Evolutionary conservation across 169 alveolate species (phyloP), one percentile per base, ranked within the genome.

Genomic region (Plasmodium vinckei): DNA sequence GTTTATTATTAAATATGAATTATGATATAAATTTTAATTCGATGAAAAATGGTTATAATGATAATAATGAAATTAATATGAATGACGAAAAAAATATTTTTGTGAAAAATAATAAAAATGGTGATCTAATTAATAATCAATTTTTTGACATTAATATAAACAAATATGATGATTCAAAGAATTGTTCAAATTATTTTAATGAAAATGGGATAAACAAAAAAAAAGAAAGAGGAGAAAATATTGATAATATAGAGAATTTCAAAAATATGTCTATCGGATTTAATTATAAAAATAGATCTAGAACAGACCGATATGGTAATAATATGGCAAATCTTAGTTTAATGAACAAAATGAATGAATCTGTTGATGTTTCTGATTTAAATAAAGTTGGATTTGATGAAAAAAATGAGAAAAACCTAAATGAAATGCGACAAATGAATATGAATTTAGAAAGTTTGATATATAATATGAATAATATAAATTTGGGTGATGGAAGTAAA

Each of bases 11-110:
- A 9, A 68, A 9, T 17, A 10, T 65, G 72, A 23, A 46, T 7
- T n/a, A 21, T 9, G 13, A 9, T 2, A 9, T 12, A 9, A 33
- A 9, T 5, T 23, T 49, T 9, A 65, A 64, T 46, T 2, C 27
- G 53, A 0, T 9, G 12, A 7, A 19, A 7, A 44, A 67, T 10
- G 0, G 0, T 12, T 13, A 13, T 13, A 57, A 57, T 15, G 88
- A 61, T 19, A 61, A 65, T 49, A 61, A 73, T 47, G 56, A 73
- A n/a, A 49, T 73, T 47, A 42, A 73, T 54, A 9, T 73, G 12
- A 47, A 64, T 33, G 88, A 17, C 12, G 88, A 61, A 44, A 73
- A 73, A 15, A 42, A 60, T 49, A 12, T 73, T 44, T 53, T 25
- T 53, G 46, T n/a, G 15, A 60, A 73, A 25, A 60, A 44, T 12